A percentile compares a stretch with the other conserved stretches of the same genome.
These are phyloP conservation scores for Trametes coccinea DNA, from an alignment of 768 basidiomycete species.

Conservation along the genomic window DNA sequence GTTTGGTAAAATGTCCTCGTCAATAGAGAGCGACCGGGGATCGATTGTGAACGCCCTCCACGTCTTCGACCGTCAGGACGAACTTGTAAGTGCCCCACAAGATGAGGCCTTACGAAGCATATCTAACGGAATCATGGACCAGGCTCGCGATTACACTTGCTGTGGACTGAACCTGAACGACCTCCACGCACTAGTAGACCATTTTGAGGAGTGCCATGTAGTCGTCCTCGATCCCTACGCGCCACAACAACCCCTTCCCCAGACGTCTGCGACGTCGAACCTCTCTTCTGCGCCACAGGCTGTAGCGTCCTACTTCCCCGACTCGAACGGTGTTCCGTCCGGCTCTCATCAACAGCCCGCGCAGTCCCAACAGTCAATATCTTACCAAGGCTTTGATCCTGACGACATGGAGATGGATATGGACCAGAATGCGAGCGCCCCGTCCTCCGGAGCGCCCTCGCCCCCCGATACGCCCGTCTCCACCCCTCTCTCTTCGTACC, in stretches of 20 bases:
- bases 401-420: conserved; percentile 83
- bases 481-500: conserved; percentile 41
- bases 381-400: conserved; percentile 56
- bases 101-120: background rate
- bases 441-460: conserved; percentile 38
- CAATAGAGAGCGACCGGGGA: conserved; percentile 60
- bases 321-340: conserved; percentile 11
- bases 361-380: conserved; percentile 19
- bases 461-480: conserved; percentile 48
- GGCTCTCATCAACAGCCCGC: conserved; percentile 20
- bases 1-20: conserved; percentile 48
- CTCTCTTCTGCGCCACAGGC: conserved; percentile 12
- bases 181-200: conserved; percentile 83
- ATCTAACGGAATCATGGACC: background rate
- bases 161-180: conserved; percentile 79
- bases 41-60: conserved; percentile 65
- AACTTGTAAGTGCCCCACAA: conserved; percentile 51
- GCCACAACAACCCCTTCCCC: conserved; percentile 22
- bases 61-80: conserved; percentile 68
- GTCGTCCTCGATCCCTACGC: conserved; percentile 58
- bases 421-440: conserved; percentile 42
- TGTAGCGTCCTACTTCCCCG: conserved; percentile 29
- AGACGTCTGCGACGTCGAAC: conserved; percentile 8
- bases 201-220: conserved; percentile 90
- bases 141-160: conserved; percentile 89